These are phyloP conservation scores for Lomentospora prolificans DNA, from an alignment of 2,329 filamentous ascomycete species.

Conservation along the genomic window DNA sequence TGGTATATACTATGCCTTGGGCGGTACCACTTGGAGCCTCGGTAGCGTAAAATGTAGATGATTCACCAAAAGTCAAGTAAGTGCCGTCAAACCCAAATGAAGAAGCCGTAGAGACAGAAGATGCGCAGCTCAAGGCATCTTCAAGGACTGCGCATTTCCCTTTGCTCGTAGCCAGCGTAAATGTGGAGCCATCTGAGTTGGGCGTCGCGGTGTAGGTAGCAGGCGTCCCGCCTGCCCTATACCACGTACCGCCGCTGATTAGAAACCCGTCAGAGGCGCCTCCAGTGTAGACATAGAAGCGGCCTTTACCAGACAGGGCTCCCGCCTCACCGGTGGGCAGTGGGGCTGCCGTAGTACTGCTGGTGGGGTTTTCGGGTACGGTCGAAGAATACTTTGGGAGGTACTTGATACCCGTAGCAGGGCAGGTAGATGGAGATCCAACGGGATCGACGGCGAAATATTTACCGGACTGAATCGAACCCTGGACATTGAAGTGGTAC, in stretches of 20 bases:
- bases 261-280: constrained; percentile 14
- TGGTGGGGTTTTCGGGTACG: constrained; percentile 6
- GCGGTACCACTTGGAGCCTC: constrained; percentile 14
- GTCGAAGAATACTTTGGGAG: constrained; percentile 15
- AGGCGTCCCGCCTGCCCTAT: constrained; percentile 17
- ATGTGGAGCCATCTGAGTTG: constrained; percentile 12
- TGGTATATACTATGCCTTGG: constrained; percentile 16
- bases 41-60: constrained; percentile 15
- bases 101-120: constrained; percentile 11
- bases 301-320: constrained; percentile 12
- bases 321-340: constrained; percentile 2
- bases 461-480: constrained; percentile 47
- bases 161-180: constrained; percentile 17
- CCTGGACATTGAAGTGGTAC: constrained; percentile 54
- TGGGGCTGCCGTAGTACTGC: constrained; percentile 7
- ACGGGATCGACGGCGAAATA: constrained; percentile 48
- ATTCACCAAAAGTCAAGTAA: constrained; percentile 15
- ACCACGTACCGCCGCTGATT: constrained; percentile 18
- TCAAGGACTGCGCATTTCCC: constrained; percentile 14
- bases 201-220: constrained; percentile 18
- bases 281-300: constrained; percentile 11
- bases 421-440: constrained; percentile 21
- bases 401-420: constrained; percentile 18
- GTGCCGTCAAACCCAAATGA: constrained; percentile 18
- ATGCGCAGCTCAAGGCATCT: constrained; percentile 13